Evolutionary conservation across 78 protist genomes (phyloP), one percentile per base, ranked within the genome.

Genomic region (Bodo saltans): DNA sequence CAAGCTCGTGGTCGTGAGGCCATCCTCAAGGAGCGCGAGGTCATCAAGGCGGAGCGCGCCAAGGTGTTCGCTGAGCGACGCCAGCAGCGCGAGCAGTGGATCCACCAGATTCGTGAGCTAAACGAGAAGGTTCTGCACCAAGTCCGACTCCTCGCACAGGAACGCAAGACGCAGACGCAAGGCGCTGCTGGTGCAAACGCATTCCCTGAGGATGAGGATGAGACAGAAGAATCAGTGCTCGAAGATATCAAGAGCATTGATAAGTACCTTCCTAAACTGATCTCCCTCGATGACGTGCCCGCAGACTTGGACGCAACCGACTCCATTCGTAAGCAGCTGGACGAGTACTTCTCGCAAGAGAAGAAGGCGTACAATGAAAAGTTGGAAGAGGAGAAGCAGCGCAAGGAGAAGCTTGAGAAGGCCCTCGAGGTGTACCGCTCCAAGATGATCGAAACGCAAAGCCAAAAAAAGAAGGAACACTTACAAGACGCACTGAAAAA

Each of bases 401-500:
- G 41, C 67, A 4, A 2, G 34, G 81, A 39, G 26, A 28, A 76
- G 69, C 53, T 76, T 27, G 53, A 76, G 35, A 4, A 76, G 35
- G 53, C 70, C 29, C 27, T 38, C 26, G 69, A 68, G 27, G 11
- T 35, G 32, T 76, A 37, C 81, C 40, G 52, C 12, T 2, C 81
- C 34, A 3, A 23, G 34, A 11, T 76, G 23, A 39, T 42, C 26
- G 81, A 76, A 3, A 47, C 8, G 69, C 81, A 76, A 23, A 27
- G 25, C 34, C 3, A 38, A 29, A 28, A 30, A 3, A 4, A 39
- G 53, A 76, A 76, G 69, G 81, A 76, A 25, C 70, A 37, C 26
- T 2, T 76, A 3, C 69, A 47, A 1, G 81, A 76, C 41, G 81
- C 81, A 33, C 12, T 76, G 35, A 76, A 76, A 38, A 76, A 76